Evolutionary conservation across 495 filamentous ascomycete genomes (phyloP).

Genomic region (Aspergillus panamensis): DNA sequence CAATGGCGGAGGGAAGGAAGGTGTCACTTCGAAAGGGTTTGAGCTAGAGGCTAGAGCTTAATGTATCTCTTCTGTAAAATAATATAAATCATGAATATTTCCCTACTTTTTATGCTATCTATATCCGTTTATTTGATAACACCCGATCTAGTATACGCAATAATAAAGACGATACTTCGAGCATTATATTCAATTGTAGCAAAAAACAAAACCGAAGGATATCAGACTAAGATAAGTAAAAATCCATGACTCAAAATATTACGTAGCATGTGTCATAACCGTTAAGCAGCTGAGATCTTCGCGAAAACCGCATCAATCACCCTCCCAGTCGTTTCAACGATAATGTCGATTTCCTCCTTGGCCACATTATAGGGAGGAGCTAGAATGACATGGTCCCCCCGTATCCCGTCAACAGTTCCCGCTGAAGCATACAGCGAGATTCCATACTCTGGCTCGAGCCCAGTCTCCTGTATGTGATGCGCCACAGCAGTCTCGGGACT

Average conservation of each 20-base stretch:
- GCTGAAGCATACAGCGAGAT: conserved; percentile 68
- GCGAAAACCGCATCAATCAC: conserved; percentile 37
- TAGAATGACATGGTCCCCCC: conserved; percentile 73
- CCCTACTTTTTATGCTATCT: background rate
- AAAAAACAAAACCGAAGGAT: no score
- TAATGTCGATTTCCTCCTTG: conserved; percentile 56
- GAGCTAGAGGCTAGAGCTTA: conserved; percentile 30
- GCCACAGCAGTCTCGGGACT: conserved; percentile 30
- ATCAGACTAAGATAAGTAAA: background rate
- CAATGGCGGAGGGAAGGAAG: conserved; percentile 21
- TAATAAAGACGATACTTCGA: no score
- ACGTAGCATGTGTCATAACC: background rate
- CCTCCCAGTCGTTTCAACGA: conserved; percentile 44
- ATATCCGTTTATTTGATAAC: background rate
- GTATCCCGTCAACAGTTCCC: conserved; percentile 63
- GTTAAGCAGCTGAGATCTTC: conserved; percentile 13
- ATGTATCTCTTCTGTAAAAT: background rate
- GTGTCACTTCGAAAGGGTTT: conserved; percentile 22
- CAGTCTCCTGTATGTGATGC: conserved; percentile 51
- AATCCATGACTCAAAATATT: background rate
- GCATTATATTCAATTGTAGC: no score
- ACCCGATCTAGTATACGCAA: no score
- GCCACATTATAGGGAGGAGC: conserved; percentile 71
- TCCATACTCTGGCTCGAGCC: conserved; percentile 47
- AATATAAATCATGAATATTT: background rate